Conservation (phyloP, 768 basidiomycete species). For the Boletus rex-veris region DNA sequence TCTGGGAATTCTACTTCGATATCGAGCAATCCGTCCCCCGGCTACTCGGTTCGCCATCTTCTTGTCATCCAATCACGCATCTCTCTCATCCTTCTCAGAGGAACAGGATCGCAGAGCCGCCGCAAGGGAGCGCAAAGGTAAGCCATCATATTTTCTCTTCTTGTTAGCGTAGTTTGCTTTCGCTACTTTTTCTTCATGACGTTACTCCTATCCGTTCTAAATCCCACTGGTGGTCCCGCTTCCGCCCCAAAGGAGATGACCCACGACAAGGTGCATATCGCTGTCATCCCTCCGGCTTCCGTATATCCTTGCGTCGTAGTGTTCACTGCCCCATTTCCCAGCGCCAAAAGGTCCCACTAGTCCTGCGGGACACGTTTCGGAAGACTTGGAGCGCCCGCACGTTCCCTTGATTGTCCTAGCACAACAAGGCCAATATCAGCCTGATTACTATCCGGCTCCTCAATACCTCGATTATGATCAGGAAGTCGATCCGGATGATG, state of each 20-base stretch:
- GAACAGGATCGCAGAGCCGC: conserved; percentile 61
- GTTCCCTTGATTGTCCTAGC: conserved; percentile 60
- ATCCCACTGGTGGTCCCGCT: conserved; percentile 34
- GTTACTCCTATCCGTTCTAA: conserved; percentile 27
- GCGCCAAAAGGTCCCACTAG: conserved; percentile 20
- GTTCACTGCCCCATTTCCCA: conserved; percentile 16
- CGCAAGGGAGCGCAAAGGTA: conserved; percentile 81
- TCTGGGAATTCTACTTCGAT: conserved; percentile 91
- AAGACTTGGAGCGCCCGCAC: conserved; percentile 40
- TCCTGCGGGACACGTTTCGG: conserved; percentile 21
- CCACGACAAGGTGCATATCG: conserved; percentile 59
- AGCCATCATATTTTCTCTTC: conserved; percentile 39
- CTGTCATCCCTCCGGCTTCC: conserved; percentile 24
- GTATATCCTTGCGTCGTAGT: conserved; percentile 10
- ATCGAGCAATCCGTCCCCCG: conserved; percentile 71
- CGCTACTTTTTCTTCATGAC: conserved; percentile 31
- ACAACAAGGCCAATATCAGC: conserved; percentile 47
- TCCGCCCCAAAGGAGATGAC: conserved; percentile 35
- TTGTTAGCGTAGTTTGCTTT: conserved; percentile 36
- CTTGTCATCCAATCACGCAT: neutral
- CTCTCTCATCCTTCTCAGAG: conserved; percentile 40
- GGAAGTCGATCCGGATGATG: conserved; percentile 24
- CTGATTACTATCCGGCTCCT: conserved; percentile 26
- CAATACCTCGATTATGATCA: conserved; percentile 22
- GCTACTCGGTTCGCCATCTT: conserved; percentile 58